Evolutionary conservation across 2,329 filamentous ascomycete genomes (phyloP).

Genomic region (Epichloe coenophiala): DNA sequence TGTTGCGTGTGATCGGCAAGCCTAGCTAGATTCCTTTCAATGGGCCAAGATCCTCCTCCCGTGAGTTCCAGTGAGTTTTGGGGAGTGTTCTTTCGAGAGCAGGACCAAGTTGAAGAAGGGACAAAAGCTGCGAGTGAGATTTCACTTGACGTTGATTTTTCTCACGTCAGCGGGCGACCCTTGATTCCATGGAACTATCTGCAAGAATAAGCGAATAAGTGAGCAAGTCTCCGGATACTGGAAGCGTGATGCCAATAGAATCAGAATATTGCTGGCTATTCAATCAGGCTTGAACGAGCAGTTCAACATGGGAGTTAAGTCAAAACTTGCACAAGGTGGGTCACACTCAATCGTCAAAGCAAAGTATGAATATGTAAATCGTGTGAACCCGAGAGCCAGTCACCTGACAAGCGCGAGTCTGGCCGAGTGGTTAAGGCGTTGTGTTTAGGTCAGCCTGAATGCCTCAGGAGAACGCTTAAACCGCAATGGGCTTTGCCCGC

Average conservation of each 20-base stretch:
- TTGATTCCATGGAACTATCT: too few relatives aligned
- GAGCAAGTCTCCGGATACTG: too few relatives aligned
- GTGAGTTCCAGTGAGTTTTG: neutral
- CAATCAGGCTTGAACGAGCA: neutral
- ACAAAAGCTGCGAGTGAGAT: neutral
- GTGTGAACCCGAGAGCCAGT: neutral
- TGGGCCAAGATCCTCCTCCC: neutral
- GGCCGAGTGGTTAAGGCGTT: conserved; percentile 45
- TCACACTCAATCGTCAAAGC: neutral
- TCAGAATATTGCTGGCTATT: neutral
- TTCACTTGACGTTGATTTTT: neutral
- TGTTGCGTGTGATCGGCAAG: too few relatives aligned
- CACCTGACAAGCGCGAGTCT: conserved; percentile 21
- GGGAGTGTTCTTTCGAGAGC: neutral
- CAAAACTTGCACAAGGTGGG: neutral
- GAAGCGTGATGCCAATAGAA: neutral
- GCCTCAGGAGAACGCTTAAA: conserved; percentile 13
- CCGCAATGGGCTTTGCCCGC: conserved; percentile 30
- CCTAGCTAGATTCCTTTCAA: neutral
- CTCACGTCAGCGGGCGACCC: too few relatives aligned
- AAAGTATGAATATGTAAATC: neutral
- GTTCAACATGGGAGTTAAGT: neutral
- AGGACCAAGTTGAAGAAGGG: neutral
- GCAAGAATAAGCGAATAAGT: too few relatives aligned
- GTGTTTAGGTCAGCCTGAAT: conserved; percentile 30